Percentiles rank a stretch among this genome's conserved stretches.
Conservation (phyloP, 2,329 filamentous ascomycete genomes). For the Botrytis paeoniae region DNA sequence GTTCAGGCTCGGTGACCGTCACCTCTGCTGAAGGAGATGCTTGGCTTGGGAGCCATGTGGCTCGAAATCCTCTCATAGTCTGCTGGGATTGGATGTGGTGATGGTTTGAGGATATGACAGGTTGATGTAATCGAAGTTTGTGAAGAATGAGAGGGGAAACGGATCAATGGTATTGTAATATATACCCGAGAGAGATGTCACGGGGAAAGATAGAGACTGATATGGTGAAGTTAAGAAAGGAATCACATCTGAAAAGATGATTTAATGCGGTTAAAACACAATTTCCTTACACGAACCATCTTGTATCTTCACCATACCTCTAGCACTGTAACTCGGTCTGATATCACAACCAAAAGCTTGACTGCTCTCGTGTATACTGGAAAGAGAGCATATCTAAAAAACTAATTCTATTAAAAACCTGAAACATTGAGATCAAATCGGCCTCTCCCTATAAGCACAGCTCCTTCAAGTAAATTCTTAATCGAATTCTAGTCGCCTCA, state of each 20-base stretch:
- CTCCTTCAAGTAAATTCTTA: not conserved
- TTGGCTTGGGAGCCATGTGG: not conserved
- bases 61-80: not conserved
- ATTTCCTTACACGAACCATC: not conserved
- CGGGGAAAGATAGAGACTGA: not conserved
- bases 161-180: not conserved
- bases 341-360: not conserved
- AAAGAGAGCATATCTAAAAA: too few species aligned
- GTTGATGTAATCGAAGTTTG: not conserved
- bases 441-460: not conserved
- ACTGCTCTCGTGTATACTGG: too few species aligned
- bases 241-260: rapidly evolving
- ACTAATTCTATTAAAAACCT: not conserved
- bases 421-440: not conserved
- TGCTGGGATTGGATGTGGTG: not conserved
- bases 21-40: not conserved
- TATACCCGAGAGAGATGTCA: not conserved
- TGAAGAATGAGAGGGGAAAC: not conserved
- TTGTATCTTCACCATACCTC: not conserved
- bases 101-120: not conserved
- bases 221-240: not conserved
- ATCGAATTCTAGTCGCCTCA: not conserved
- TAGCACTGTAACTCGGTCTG: not conserved
- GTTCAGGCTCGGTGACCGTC: not conserved
- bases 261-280: not conserved